Percentiles rank a stretch among this genome's conserved stretches.
These are phyloP conservation scores for Salix brachista DNA, from an alignment of 345 rosid genomes.

Conservation along the genomic window DNA sequence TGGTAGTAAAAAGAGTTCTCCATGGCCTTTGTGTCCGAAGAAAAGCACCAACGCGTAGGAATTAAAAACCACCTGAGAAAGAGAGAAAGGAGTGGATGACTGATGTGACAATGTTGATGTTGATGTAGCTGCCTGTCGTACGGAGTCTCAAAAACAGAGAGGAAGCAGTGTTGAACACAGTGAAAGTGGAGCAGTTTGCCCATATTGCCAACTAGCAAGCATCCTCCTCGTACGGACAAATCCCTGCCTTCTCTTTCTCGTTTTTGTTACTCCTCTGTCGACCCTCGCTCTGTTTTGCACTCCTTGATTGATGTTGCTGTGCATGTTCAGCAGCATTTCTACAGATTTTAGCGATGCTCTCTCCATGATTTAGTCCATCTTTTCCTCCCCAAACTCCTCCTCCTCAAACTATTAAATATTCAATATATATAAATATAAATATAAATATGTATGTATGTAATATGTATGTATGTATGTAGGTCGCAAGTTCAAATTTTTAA, in stretches of 20 bases:
- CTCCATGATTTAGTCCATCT: no score
- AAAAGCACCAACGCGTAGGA: not conserved
- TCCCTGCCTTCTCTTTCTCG: not conserved
- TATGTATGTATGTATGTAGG: no score
- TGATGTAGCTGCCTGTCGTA: conserved; percentile 11
- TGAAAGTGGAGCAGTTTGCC: conserved; percentile 21
- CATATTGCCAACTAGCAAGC: not conserved
- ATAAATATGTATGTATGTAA: no score
- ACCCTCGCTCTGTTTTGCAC: not conserved
- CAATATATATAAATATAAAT: no score
- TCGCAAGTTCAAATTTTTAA: no score
- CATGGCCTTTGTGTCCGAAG: not conserved
- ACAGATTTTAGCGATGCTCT: no score
- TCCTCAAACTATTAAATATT: no score
- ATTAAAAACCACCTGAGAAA: not conserved
- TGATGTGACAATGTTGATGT: conserved; percentile 19
- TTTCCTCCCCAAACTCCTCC: no score
- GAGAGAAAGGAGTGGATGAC: not conserved
- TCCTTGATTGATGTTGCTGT: not conserved
- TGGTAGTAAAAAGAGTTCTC: not conserved
- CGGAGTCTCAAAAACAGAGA: not conserved
- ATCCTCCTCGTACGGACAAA: conserved; percentile 19
- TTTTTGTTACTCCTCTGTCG: not conserved
- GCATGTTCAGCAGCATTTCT: not conserved
- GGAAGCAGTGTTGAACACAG: conserved; percentile 28